These are phyloP conservation scores for Luffa acutangula DNA, from an alignment of 306 rosid species.

Conservation along the genomic window DNA sequence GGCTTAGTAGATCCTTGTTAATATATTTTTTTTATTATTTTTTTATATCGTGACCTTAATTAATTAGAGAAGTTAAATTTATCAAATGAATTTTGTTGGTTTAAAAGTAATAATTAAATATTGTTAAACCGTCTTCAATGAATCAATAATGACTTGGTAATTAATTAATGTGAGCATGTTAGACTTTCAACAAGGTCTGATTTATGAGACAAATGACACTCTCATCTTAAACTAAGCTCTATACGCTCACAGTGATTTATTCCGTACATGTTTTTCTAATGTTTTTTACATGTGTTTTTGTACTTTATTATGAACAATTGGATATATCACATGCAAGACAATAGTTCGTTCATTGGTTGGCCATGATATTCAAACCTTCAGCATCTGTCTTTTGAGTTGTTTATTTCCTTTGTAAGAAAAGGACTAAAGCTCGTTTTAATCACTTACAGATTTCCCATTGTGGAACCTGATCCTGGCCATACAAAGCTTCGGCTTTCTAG, in stretches of 20 bases:
- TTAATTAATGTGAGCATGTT: neutral
- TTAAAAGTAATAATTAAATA: neutral
- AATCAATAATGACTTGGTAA: neutral
- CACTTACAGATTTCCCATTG: conserved; percentile 66
- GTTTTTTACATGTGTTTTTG: neutral
- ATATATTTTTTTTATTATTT: neutral
- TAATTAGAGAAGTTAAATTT: neutral
- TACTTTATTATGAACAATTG: neutral
- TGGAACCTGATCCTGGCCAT: conserved; percentile 88
- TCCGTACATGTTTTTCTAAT: neutral
- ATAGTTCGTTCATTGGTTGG: neutral
- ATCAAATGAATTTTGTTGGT: neutral
- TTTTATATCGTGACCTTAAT: neutral
- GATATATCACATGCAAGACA: neutral
- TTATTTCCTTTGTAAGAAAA: neutral
- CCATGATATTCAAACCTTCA: neutral
- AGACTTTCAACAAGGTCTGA: neutral
- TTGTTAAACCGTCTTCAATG: neutral
- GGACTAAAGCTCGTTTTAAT: conserved; percentile 18
- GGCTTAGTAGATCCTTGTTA: neutral
- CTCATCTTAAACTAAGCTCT: neutral
- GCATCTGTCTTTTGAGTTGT: neutral
- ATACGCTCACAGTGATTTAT: neutral
- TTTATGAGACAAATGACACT: neutral
- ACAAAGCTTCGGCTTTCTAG: conserved; percentile 86